These are phyloP conservation scores for Dothideomycetes sp. DNA, from an alignment of 2,329 filamentous ascomycete genomes.

Conservation along the genomic window DNA sequence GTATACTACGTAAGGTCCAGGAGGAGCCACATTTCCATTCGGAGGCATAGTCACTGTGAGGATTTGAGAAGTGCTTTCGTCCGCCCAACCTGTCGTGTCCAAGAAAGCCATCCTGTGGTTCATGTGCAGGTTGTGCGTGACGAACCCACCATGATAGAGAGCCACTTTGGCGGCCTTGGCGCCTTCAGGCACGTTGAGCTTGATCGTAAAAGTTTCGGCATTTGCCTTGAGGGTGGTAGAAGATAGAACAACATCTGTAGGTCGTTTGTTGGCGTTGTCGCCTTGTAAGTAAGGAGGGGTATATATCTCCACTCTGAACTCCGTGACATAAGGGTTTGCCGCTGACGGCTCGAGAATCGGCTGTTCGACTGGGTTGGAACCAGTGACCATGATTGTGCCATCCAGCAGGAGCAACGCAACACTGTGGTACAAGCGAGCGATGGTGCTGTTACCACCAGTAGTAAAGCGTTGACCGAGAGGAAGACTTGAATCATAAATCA, in stretches of 20 bases:
- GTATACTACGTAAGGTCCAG: constrained; percentile 51
- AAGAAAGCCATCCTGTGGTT: constrained; percentile 46
- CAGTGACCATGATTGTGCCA: constrained; percentile 48
- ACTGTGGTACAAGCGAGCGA: constrained; percentile 46
- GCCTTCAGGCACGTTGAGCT: constrained; percentile 33
- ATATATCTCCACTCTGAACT: constrained; percentile 52
- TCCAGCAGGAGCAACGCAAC: constrained; percentile 49
- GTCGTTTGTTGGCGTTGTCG: constrained; percentile 35
- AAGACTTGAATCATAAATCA: constrained; percentile 47
- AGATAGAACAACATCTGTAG: constrained; percentile 36
- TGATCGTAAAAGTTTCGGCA: constrained; percentile 34
- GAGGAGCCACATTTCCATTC: constrained; percentile 43
- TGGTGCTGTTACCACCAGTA: constrained; percentile 31
- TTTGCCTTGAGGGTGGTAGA: constrained; percentile 32
- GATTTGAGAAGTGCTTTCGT: constrained; percentile 32
- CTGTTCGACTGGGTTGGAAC: constrained; percentile 49
- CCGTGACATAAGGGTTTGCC: constrained; percentile 42
- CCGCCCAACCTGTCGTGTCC: constrained; percentile 26
- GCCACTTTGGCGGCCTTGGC: constrained; percentile 37
- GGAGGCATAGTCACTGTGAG: constrained; percentile 45
- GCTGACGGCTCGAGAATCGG: constrained; percentile 39
- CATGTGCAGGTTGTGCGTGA: constrained; percentile 52
- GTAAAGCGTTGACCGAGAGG: constrained; percentile 40
- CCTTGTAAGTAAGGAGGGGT: constrained; percentile 49
- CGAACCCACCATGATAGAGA: constrained; percentile 48